Base-by-base conservation (phyloP, 225 moss, liverwort and hornwort species). In the Bryum argenteum region DNA sequence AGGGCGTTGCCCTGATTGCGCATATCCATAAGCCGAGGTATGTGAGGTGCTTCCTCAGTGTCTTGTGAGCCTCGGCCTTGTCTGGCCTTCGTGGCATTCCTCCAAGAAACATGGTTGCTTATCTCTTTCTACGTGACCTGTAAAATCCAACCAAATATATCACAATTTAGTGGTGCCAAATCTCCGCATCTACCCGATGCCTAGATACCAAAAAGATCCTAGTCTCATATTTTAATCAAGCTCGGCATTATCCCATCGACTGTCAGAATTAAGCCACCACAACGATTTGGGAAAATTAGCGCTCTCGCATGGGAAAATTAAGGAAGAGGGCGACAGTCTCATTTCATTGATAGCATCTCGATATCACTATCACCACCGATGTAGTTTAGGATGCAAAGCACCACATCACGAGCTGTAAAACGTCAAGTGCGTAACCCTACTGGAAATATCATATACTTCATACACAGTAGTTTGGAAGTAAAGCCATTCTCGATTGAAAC, bases 21-120 rank as follows among this genome's bases (percentile, higher is more conserved):
- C 83, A 89, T 60, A 98, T 89, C 98, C 97, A 98, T 8, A 94
- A 52, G 13, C 98, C 98, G n/a, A 98, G 88, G 26, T 92, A 81
- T 40, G 94, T 91, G 63, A 98, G 92, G 63, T 98, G 98, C 78
- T 88, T 87, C 75, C 71, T 92, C 28, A 98, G 85, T 24, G 89
- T 88, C 77, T 86, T 82, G 54, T 92, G 90, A 45, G 98, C 94
- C 81, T 90, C 92, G 9, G 83, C 89, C 82, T 94, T 98, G 67
- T 98, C 98, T 18, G 98, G 98, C 82, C 98, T 84, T 48, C 98
- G 91, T 2, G 98, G 94, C 28, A 98, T 82, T 57, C 90, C 92
- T 66, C 98, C 98, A 15, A 94, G 76, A 90, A 94, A 98, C 98
- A 98, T 96, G 75, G 65, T 65, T 65, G 20, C 70, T 53, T 53